Evolutionary conservation across 2,329 filamentous ascomycete species (phyloP).

Genomic region (Blumeria graminis): DNA sequence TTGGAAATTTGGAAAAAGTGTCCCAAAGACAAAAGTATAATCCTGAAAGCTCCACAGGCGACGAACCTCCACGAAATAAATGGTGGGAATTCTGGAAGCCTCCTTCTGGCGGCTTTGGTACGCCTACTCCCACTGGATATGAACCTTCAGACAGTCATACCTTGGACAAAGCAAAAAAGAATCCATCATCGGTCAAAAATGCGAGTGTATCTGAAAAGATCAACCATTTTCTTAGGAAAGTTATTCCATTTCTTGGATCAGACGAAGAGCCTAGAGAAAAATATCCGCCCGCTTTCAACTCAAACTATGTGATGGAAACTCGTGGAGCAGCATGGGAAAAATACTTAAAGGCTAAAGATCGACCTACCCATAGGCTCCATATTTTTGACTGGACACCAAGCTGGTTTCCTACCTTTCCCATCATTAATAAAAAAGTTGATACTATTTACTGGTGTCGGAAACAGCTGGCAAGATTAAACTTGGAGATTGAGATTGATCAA

Average conservation of each 20-base stretch:
- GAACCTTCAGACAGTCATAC: constrained; percentile 19
- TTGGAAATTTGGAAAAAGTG: not conserved
- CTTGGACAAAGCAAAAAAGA: constrained; percentile 17
- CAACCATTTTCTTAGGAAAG: constrained; percentile 25
- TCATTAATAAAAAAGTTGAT: constrained; percentile 76
- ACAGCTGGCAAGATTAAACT: constrained; percentile 65
- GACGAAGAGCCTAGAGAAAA: constrained; percentile 12
- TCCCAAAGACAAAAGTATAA: constrained; percentile 5
- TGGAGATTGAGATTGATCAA: constrained; percentile 84
- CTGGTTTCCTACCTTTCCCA: constrained; percentile 59
- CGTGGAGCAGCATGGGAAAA: constrained; percentile 55
- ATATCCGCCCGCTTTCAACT: constrained; percentile 40
- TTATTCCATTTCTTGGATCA: constrained; percentile 22
- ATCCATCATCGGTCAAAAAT: constrained; percentile 1
- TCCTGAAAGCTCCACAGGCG: constrained; percentile 6
- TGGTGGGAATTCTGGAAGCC: constrained; percentile 45
- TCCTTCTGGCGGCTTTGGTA: constrained; percentile 33
- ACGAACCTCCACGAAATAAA: constrained; percentile 3
- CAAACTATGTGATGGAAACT: constrained; percentile 34
- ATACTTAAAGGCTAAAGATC: constrained; percentile 58
- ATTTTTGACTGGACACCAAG: constrained; percentile 26
- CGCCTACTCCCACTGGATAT: constrained; percentile 33
- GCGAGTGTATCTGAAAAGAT: constrained; percentile 8
- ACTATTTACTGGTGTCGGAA: constrained; percentile 79
- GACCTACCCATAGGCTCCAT: constrained; percentile 63